Base-by-base conservation (phyloP, 768 basidiomycete species). In the Suillus occidentalis region DNA sequence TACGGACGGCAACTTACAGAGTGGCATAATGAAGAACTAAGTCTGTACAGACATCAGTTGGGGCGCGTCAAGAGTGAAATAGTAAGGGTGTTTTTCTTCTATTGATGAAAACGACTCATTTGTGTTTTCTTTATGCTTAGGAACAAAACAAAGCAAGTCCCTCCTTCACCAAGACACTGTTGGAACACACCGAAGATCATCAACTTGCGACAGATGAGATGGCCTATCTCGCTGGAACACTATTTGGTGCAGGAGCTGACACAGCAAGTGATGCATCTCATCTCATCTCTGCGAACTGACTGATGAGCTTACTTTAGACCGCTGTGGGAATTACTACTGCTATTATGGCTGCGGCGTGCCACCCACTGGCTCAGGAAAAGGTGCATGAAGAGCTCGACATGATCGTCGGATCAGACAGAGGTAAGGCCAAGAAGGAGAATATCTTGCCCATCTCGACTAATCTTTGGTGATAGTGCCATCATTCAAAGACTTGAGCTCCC, bases 241-340 rank as follows among this genome's bases (percentile, higher is more conserved):
- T 87, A 76, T 87, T 87, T 66, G 85, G 84, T 37, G 86, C 86
- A 16, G 86, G 86, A 3, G 81, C 83, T 2, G 85, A 86, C 66
- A 87, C 86, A 22, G 76, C 73, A 45, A 34, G 63, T 50, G 10
- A 8, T 16, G 6, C 25, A 22, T n/a, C 22, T 12, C 20, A 55
- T 55, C 10, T 25, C 10, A 4, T 52, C 14, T 28, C n/a, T 12
- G n/a, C n/a, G n/a, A n/a, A n/a, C 14, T 20, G 31, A 18, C 57
- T 31, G 12, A 45, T 31, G 13, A 25, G 43, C 18, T 45, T 40
- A 8, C 7, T 42, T 25, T 47, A 77, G 59, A 86, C 84, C 1
- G 82, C 84, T 0, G 80, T 81, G 6, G 84, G 81, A 0, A 84
- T 86, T 58, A 81, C 80, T 49, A 75, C 84, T 57, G 72, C 73